phyloP scores from a whole-genome alignment of 2,329 filamentous ascomycete species.

The Basipetospora chlamydospora region DNA sequence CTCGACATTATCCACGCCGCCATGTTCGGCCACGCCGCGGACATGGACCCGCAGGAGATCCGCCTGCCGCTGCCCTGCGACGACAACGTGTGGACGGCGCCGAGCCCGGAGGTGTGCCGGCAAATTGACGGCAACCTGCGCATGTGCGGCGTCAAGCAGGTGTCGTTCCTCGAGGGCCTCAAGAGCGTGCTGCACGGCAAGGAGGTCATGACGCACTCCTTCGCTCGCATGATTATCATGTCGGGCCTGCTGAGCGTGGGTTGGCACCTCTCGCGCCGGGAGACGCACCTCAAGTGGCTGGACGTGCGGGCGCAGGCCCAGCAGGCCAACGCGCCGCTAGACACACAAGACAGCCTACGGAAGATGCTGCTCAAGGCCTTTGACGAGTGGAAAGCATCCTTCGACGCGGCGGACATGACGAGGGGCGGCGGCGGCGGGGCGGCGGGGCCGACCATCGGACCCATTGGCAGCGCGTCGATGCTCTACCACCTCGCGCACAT shows the following conservation, averaged over 20 bases:
- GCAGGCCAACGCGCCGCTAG: constrained; percentile 46
- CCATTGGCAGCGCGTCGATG: constrained; percentile 66
- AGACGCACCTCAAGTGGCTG: constrained; percentile 70
- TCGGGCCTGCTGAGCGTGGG: constrained; percentile 78
- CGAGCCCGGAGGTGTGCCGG: constrained; percentile 61
- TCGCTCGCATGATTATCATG: constrained; percentile 83
- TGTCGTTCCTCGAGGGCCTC: constrained; percentile 70
- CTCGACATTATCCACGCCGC: constrained; percentile 80
- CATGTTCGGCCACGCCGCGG: constrained; percentile 82
- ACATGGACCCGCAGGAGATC: constrained; percentile 86
- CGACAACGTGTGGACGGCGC: constrained; percentile 72
- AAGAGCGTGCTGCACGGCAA: constrained; percentile 73
- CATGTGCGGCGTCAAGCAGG: constrained; percentile 64
- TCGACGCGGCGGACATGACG: constrained; percentile 50
- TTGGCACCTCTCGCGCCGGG: constrained; percentile 81
- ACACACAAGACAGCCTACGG: constrained; percentile 59
- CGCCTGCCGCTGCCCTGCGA: constrained; percentile 75
- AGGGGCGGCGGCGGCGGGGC: constrained; percentile 15
- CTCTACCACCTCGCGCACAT: constrained; percentile 81
- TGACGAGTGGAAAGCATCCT: constrained; percentile 76
- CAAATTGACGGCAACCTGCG: constrained; percentile 62
- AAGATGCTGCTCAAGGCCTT: constrained; percentile 64
- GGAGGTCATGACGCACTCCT: constrained; percentile 70
- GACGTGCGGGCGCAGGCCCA: constrained; percentile 51
- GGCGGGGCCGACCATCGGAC: constrained; percentile 38